Evolutionary conservation across 2,329 filamentous ascomycete species (phyloP).

Genomic region (Mycogone perniciosa): DNA sequence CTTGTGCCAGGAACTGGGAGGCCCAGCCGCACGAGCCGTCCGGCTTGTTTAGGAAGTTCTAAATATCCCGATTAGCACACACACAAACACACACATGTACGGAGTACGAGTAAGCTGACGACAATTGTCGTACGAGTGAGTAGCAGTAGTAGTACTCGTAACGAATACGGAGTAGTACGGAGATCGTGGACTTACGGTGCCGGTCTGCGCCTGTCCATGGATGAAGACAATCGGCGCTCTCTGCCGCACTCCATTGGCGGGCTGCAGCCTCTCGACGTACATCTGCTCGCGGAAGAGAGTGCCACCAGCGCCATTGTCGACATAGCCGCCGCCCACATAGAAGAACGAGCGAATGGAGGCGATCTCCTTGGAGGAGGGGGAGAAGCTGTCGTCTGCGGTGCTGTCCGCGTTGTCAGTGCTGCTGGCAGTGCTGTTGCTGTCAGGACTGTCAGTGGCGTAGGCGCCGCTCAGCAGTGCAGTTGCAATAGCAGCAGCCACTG

Average conservation of each 20-base stretch:
- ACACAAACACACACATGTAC: neutral
- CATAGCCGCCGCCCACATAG: constrained; percentile 33
- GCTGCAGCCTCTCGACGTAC: constrained; percentile 45
- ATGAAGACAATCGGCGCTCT: constrained; percentile 35
- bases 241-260: constrained; percentile 21
- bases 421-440: neutral
- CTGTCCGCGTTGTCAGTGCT: neutral
- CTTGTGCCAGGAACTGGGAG: constrained; percentile 38
- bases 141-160: neutral
- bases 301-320: constrained; percentile 21
- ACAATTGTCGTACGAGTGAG: no score
- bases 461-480: neutral
- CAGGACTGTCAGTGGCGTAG: neutral
- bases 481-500: neutral
- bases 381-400: neutral
- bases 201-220: constrained; percentile 37
- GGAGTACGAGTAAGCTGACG: neutral
- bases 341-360: constrained; percentile 25
- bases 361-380: constrained; percentile 8
- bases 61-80: neutral
- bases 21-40: constrained; percentile 40
- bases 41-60: constrained; percentile 33
- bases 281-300: constrained; percentile 39
- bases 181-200: constrained; percentile 25
- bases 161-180: neutral